Evolutionary conservation across 305 asterid species (phyloP), one percentile per base, ranked within the genome.

Genomic region (Fraxinus sp.): DNA sequence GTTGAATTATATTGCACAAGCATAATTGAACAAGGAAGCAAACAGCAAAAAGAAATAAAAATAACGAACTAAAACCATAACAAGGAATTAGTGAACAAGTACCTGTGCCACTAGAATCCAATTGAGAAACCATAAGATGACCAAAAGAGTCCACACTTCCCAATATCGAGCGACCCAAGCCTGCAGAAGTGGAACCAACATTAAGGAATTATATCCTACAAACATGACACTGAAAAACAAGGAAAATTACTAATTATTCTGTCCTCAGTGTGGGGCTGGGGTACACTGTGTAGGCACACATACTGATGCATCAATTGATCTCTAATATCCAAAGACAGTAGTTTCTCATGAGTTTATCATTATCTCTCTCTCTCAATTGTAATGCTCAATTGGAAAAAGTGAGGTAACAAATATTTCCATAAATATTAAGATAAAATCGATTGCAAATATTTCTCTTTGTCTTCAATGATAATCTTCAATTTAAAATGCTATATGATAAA

Each of bases 61-160:
- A 7, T 20, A n/a, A 32, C 10, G 70, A 28, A n/a, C 64, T 7
- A 57, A 57, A 57, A 57, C 10, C 28, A 57, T 2, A 7, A 49
- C 3, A 24, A 4, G 11, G 32, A 32, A 57, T 41, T n/a, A 52
- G 74, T 39, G 33, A 7, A 64, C 33, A 81, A 59, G 66, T 84
- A 89, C 97, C 96, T 80, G 88, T 80, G 82, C 83, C 78, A 85
- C 83, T 80, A 49, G 86, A 82, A 84, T 92, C 89, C 88, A 96
- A 72, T 90, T 87, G 91, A 68, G 99, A 93, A 82, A 96, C 99
- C 81, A 96, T 92, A 81, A 94, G 93, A 81, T 92, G 93, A 24
- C 99, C 99, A 80, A 90, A 90, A 49, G 94, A 91, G 89, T 96
- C 98, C 57, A 94, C 98, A 77, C 98, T 96, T 85, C 99, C 99